Conservation (phyloP, 2,329 filamentous ascomycete genomes). For the Myrmaecium sp. region DNA sequence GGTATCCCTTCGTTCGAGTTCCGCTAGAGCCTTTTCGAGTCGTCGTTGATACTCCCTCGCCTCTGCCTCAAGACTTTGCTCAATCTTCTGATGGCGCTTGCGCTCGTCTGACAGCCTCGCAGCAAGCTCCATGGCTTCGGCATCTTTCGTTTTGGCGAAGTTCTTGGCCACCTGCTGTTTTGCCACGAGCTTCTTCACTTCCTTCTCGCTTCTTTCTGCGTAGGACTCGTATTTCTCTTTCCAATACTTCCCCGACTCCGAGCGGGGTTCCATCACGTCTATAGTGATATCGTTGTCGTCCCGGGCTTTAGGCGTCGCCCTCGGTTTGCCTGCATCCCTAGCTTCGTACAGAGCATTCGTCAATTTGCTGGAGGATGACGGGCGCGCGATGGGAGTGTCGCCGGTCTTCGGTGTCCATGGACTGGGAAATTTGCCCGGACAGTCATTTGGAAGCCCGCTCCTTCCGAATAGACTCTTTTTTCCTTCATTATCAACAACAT, state of each 20-base stretch:
- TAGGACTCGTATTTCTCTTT: conserved; percentile 62
- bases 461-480: conserved; percentile 29
- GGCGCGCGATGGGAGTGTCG: conserved; percentile 12
- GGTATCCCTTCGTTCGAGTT: conserved; percentile 14
- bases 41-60: conserved; percentile 29
- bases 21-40: conserved; percentile 16
- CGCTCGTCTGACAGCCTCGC: conserved; percentile 53
- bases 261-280: conserved; percentile 57
- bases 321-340: conserved; percentile 20
- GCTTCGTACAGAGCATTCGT: conserved; percentile 28
- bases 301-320: conserved; percentile 9
- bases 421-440: conserved; percentile 32
- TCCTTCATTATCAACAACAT: conserved; percentile 38
- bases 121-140: conserved; percentile 48
- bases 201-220: conserved; percentile 50
- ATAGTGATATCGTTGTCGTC: conserved; percentile 47
- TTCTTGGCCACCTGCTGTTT: conserved; percentile 69
- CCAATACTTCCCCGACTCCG: conserved; percentile 64
- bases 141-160: conserved; percentile 62
- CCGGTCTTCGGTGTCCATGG: conserved; percentile 30
- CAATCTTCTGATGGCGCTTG: conserved; percentile 45
- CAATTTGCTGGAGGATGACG: conserved; percentile 22
- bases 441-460: conserved; percentile 30
- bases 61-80: conserved; percentile 44
- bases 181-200: conserved; percentile 61